These are phyloP conservation scores for Trapa incisa DNA, from an alignment of 345 rosid species.

Conservation along the genomic window DNA sequence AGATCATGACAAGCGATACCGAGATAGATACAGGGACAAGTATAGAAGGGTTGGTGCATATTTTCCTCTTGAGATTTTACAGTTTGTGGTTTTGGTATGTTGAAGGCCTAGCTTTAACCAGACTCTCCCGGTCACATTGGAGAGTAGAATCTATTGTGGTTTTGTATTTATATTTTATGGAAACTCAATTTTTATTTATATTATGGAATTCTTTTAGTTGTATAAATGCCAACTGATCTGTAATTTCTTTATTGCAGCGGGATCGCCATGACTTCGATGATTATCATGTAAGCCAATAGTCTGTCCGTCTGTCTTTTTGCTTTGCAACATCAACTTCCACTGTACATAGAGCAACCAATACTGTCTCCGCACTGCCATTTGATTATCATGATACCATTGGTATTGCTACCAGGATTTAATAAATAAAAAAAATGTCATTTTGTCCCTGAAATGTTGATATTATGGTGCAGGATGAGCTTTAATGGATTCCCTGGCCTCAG, in stretches of 20 bases:
- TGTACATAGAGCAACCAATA: no score
- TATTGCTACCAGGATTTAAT: no score
- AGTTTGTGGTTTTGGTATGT: no score
- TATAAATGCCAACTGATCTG: neutral
- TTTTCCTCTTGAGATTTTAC: neutral
- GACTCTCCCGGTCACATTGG: no score
- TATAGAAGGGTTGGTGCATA: constrained; percentile 16
- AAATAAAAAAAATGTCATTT: no score
- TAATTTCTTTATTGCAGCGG: constrained; percentile 39
- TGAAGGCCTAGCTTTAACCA: no score
- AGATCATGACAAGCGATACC: constrained; percentile 32
- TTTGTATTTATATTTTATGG: no score
- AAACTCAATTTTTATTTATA: no score
- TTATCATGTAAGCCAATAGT: constrained; percentile 62
- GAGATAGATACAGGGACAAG: constrained; percentile 36
- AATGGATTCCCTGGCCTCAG: neutral
- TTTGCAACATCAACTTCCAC: neutral
- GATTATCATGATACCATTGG: no score
- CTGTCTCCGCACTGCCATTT: no score
- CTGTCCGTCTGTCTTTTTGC: neutral
- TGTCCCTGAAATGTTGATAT: neutral
- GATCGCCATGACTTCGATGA: constrained; percentile 61
- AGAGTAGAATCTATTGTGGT: no score
- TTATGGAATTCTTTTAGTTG: neutral
- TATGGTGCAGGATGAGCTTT: constrained; percentile 3